These are phyloP conservation scores for Arachis hypogaea DNA, from an alignment of 306 rosid genomes.

Conservation along the genomic window DNA sequence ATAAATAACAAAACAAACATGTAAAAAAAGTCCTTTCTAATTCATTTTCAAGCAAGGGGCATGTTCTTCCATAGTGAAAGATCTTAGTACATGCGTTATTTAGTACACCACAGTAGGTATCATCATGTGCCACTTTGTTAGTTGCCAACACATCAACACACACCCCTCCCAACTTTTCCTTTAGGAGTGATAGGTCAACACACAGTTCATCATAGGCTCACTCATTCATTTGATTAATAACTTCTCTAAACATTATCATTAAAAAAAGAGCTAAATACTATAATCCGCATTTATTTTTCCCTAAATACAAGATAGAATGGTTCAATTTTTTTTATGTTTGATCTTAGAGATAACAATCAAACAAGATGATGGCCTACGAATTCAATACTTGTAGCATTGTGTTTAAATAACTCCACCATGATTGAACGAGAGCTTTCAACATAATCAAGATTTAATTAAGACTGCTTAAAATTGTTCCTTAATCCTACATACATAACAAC, in stretches of 20 bases:
- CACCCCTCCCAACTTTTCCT: neutral
- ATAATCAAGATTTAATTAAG: too few relatives aligned
- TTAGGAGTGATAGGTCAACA: conserved; percentile 2
- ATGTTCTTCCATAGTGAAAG: neutral
- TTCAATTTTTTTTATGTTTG: neutral
- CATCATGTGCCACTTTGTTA: neutral
- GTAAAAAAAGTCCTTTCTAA: neutral
- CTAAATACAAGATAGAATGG: too few relatives aligned
- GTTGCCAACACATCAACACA: neutral
- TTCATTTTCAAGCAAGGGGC: too few relatives aligned
- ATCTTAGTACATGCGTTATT: neutral
- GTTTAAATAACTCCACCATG: conserved; percentile 2
- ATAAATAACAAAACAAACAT: neutral
- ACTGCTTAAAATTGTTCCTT: too few relatives aligned
- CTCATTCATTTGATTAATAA: too few relatives aligned
- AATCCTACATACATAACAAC: neutral
- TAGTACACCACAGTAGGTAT: neutral
- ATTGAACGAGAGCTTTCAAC: neutral
- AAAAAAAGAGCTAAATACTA: too few relatives aligned
- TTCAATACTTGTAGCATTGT: neutral
- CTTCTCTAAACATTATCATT: too few relatives aligned
- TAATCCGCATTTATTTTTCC: too few relatives aligned
- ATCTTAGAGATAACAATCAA: neutral
- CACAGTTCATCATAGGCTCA: neutral
- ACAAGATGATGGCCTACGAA: neutral